These are phyloP conservation scores for Salvia splendens DNA, from an alignment of 257 asterid species.

Conservation along the genomic window DNA sequence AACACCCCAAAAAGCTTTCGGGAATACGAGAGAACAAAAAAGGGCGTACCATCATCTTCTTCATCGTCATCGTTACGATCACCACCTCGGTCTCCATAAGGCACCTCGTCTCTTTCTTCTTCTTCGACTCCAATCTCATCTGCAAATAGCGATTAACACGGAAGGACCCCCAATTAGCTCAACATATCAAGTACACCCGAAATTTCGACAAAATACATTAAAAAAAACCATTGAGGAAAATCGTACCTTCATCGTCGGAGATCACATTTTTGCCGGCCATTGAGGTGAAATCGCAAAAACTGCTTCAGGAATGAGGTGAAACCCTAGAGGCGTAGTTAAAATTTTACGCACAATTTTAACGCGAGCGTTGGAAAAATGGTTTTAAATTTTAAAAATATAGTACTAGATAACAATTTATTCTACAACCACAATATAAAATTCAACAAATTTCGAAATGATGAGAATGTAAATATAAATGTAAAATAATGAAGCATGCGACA, in stretches of 20 bases:
- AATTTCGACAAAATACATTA: background rate
- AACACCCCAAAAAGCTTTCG: background rate
- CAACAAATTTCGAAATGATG: too few species aligned
- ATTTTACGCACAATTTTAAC: background rate
- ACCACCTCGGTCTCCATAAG: slow-evolving; percentile 50
- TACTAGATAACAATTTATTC: too few species aligned
- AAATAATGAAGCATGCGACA: too few species aligned
- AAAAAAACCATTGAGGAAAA: background rate
- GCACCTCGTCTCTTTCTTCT: slow-evolving; percentile 74
- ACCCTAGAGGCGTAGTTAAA: slow-evolving; percentile 41
- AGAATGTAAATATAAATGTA: too few species aligned
- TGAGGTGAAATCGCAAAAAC: slow-evolving; percentile 22
- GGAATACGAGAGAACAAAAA: background rate
- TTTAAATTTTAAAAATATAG: too few species aligned
- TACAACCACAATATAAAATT: too few species aligned
- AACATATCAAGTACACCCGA: background rate
- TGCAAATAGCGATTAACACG: slow-evolving; percentile 31
- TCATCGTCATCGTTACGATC: slow-evolving; percentile 70
- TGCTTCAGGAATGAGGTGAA: slow-evolving; percentile 34
- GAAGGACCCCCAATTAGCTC: background rate
- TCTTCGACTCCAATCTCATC: slow-evolving; percentile 71
- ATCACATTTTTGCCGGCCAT: slow-evolving; percentile 73
- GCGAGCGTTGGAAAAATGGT: background rate
- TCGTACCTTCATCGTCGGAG: slow-evolving; percentile 80
- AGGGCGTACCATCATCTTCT: slow-evolving; percentile 71